Evolutionary conservation across 1,139 yeast genomes (phyloP).

Genomic region (Pichia norvegensis): DNA sequence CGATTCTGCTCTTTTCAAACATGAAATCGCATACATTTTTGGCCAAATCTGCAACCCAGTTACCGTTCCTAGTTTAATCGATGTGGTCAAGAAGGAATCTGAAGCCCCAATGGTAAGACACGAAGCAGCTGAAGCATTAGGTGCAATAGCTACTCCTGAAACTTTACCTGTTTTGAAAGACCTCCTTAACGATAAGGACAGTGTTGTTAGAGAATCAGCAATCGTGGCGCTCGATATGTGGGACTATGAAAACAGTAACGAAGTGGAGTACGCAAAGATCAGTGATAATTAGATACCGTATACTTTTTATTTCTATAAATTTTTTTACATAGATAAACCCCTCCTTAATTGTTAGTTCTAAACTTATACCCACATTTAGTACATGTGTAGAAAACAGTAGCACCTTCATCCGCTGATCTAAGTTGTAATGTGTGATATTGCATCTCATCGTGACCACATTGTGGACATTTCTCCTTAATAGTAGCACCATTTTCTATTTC

Average conservation of each 20-base stretch:
- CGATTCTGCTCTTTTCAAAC: slow-evolving; percentile 88
- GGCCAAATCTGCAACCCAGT: slow-evolving; percentile 96
- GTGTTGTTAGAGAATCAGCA: slow-evolving; percentile 93
- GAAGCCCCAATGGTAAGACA: slow-evolving; percentile 99
- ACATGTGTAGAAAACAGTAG: slow-evolving; percentile 92
- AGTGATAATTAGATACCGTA: background rate
- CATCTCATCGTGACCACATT: slow-evolving; percentile 98
- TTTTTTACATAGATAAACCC: background rate
- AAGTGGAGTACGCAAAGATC: slow-evolving; percentile 62
- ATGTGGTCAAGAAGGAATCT: slow-evolving; percentile 62
- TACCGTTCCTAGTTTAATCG: slow-evolving; percentile 79
- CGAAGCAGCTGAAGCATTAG: slow-evolving; percentile 98
- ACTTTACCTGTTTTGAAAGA: slow-evolving; percentile 80
- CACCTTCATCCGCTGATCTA: slow-evolving; percentile 98
- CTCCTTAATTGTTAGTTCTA: slow-evolving; percentile 71
- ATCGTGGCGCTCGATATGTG: slow-evolving; percentile 97
- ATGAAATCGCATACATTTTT: slow-evolving; percentile 95
- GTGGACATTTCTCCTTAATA: slow-evolving; percentile 93
- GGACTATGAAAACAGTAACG: slow-evolving; percentile 84
- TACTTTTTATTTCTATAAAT: background rate
- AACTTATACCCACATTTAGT: slow-evolving; percentile 86
- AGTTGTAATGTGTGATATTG: slow-evolving; percentile 92
- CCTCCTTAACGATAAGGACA: slow-evolving; percentile 72
- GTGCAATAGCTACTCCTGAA: slow-evolving; percentile 95
- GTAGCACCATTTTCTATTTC: slow-evolving; percentile 93